Conservation (phyloP, 108 stramenopile genomes). For the Nannochloropsis salina region DNA sequence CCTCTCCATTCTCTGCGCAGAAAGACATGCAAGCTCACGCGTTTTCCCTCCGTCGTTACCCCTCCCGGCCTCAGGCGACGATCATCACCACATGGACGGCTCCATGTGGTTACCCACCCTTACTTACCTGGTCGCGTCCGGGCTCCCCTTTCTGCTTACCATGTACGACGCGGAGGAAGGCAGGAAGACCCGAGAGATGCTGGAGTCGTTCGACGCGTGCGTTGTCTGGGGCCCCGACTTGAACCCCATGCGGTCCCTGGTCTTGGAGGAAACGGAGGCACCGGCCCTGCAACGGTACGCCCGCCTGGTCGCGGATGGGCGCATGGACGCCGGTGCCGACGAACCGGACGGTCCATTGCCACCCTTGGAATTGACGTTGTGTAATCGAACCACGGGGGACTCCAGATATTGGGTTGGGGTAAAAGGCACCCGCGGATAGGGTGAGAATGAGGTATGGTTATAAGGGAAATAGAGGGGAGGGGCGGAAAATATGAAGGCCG, state of each 20-base stretch:
- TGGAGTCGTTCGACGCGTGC: neutral
- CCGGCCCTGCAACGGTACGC: neutral
- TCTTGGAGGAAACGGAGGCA: neutral
- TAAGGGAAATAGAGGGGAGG: neutral
- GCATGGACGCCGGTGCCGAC: neutral
- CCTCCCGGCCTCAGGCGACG: neutral
- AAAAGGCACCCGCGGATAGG: neutral
- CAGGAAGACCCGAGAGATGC: neutral
- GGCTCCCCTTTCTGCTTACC: neutral
- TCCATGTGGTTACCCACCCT: slow-evolving; percentile 13
- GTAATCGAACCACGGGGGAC: neutral
- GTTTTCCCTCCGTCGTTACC: neutral
- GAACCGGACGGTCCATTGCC: neutral
- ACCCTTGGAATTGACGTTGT: neutral
- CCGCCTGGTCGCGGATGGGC: neutral
- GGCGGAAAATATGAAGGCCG: neutral
- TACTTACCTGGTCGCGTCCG: neutral
- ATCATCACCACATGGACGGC: neutral
- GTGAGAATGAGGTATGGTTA: neutral
- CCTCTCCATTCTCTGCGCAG: neutral
- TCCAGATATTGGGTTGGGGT: neutral
- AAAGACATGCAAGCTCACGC: no score
- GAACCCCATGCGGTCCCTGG: neutral
- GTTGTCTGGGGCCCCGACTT: neutral
- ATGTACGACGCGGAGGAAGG: slow-evolving; percentile 5